phyloP scores from a whole-genome alignment of 768 basidiomycete genomes.

The Chalciporus pseudorubinellus region DNA sequence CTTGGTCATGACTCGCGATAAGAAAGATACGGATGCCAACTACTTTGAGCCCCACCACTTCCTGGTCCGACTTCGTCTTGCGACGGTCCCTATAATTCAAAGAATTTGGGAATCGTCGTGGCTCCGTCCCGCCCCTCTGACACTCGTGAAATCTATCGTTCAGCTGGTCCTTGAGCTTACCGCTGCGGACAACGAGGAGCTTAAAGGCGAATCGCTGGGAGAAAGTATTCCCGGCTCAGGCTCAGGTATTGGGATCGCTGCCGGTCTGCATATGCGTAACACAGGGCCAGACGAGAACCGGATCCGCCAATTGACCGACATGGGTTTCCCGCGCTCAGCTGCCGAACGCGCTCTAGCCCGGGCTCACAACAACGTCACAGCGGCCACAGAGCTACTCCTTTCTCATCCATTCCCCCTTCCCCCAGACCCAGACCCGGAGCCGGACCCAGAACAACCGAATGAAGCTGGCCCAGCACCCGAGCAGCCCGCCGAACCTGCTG shows the following conservation, averaged over 20 bases:
- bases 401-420: conserved; percentile 77
- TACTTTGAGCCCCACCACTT: conserved; percentile 88
- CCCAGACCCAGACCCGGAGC: conserved; percentile 51
- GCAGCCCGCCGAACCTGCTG: conserved; percentile 30
- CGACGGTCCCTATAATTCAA: conserved; percentile 62
- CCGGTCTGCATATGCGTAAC: conserved; percentile 33
- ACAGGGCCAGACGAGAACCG: conserved; percentile 71
- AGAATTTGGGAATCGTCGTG: conserved; percentile 82
- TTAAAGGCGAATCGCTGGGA: conserved; percentile 43
- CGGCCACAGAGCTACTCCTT: conserved; percentile 85
- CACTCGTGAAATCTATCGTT: conserved; percentile 72
- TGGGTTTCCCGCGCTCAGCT: conserved; percentile 94
- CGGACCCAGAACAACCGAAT: conserved; percentile 20
- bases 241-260: conserved; percentile 31
- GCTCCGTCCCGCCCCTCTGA: conserved; percentile 73
- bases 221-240: conserved; percentile 34
- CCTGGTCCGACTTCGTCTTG: conserved; percentile 74
- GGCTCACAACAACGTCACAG: conserved; percentile 82
- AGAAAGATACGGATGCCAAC: conserved; percentile 70
- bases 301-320: conserved; percentile 84
- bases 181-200: conserved; percentile 78
- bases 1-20: conserved; percentile 69
- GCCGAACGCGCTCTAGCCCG: conserved; percentile 82
- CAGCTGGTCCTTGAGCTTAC: conserved; percentile 78
- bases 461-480: conserved; percentile 16